Percentiles rank a stretch among this genome's conserved stretches.
These are phyloP conservation scores for Closterium sp. DNA, from an alignment of 139 green algal genomes.

Conservation along the genomic window DNA sequence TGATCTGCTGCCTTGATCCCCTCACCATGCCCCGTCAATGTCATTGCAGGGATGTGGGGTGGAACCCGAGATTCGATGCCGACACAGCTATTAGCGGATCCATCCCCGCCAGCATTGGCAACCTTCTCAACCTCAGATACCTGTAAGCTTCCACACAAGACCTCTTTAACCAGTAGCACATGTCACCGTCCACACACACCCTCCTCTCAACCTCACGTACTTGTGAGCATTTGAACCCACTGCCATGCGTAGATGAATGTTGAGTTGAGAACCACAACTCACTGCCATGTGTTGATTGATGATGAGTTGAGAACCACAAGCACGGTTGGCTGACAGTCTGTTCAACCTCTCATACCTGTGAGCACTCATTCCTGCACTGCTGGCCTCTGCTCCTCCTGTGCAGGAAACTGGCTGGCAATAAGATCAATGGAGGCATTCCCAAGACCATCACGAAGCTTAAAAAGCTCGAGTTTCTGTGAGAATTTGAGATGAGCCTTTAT, in stretches of 20 bases:
- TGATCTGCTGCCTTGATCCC: too few species aligned
- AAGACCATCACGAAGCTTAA: neutral
- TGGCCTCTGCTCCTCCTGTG: neutral
- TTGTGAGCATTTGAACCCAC: neutral
- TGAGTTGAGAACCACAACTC: neutral
- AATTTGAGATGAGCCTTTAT: neutral
- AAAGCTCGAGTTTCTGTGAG: neutral
- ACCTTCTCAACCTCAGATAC: neutral
- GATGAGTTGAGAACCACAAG: too few species aligned
- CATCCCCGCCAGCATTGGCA: neutral
- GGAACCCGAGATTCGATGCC: neutral
- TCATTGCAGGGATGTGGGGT: neutral
- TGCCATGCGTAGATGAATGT: neutral
- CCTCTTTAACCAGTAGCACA: neutral
- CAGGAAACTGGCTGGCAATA: neutral
- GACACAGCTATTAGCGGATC: neutral
- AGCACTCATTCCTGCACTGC: too few species aligned
- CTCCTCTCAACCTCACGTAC: neutral
- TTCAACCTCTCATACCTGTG: too few species aligned
- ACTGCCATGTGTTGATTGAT: too few species aligned
- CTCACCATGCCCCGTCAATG: too few species aligned
- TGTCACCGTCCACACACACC: neutral
- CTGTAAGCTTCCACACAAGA: neutral
- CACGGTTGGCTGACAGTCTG: neutral
- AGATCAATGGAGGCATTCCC: neutral